phyloP scores from a whole-genome alignment of 768 basidiomycete genomes.

The Obba rivulosa region DNA sequence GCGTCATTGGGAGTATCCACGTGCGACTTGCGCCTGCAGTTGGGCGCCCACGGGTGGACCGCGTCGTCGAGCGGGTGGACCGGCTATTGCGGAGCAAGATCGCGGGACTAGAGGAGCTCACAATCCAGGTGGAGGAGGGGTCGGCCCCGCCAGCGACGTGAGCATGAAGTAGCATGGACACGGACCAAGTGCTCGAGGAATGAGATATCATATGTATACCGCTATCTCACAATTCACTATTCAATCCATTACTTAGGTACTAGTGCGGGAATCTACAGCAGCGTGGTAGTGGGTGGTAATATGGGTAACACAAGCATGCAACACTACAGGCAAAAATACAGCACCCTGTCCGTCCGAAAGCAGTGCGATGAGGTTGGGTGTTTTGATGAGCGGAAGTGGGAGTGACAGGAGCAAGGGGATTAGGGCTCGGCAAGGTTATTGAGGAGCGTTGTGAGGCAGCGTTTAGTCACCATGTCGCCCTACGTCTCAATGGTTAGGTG shows the following conservation, averaged over 20 bases:
- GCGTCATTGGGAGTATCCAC: conserved; percentile 86
- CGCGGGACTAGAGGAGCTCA: conserved; percentile 80
- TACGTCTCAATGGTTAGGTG: conserved; percentile 21
- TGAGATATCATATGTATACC: too few species aligned
- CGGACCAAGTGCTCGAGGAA: too few species aligned
- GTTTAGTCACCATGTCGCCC: conserved; percentile 98
- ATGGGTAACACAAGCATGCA: too few species aligned
- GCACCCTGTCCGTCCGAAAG: too few species aligned
- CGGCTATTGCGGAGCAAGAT: conserved; percentile 65
- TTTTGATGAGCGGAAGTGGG: too few species aligned
- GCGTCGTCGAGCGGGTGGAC: conserved; percentile 74
- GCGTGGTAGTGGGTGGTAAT: too few species aligned
- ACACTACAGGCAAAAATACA: too few species aligned
- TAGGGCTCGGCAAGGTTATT: conserved; percentile 72
- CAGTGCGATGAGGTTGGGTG: too few species aligned
- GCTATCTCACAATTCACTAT: too few species aligned
- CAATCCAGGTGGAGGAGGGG: conserved; percentile 54
- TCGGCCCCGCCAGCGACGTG: neutral
- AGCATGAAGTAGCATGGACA: too few species aligned
- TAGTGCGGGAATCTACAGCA: too few species aligned
- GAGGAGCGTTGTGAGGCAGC: conserved; percentile 84
- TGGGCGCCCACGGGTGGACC: conserved; percentile 59
- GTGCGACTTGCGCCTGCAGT: conserved; percentile 73
- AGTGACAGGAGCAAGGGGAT: neutral
- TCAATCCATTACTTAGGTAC: too few species aligned